Percentiles rank a stretch among this genome's conserved stretches.
These are phyloP conservation scores for Rhodosporidiobolus sp. DNA, from an alignment of 768 basidiomycete species.

Conservation along the genomic window DNA sequence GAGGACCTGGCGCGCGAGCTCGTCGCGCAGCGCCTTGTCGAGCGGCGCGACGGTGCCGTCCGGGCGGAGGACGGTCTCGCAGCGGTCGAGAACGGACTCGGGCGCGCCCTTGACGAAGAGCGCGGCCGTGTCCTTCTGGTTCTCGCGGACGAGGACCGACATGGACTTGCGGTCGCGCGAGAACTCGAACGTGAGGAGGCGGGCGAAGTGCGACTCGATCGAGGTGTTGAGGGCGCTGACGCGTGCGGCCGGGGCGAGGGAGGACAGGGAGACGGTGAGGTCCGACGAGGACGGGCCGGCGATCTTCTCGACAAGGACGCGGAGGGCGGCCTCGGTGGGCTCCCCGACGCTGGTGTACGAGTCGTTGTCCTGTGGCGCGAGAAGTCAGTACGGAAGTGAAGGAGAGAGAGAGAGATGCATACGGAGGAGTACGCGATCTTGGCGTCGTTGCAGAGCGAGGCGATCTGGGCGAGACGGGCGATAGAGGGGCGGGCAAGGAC, in stretches of 20 bases:
- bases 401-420: too few species aligned
- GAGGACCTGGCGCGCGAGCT: conserved; percentile 64
- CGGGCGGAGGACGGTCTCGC: conserved; percentile 67
- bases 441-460: conserved; percentile 90
- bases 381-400: too few species aligned
- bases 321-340: conserved; percentile 94
- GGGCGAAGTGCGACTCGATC: conserved; percentile 69
- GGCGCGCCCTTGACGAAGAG: conserved; percentile 95
- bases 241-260: conserved; percentile 61
- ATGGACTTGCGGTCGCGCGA: conserved; percentile 98
- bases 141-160: conserved; percentile 82
- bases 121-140: conserved; percentile 59
- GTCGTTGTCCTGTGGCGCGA: conserved; percentile 77
- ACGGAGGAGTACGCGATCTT: conserved; percentile 81
- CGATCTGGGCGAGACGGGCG: conserved; percentile 71
- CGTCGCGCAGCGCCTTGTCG: conserved; percentile 59
- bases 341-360: conserved; percentile 82
- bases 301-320: conserved; percentile 91
- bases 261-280: conserved; percentile 57
- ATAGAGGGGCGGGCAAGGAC: conserved; percentile 41
- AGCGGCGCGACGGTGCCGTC: conserved; percentile 62
- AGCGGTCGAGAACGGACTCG: conserved; percentile 88
- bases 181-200: conserved; percentile 94
- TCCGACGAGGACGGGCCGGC: conserved; percentile 60
- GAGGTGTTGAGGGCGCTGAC: conserved; percentile 80